Evolutionary conservation across 306 rosid genomes (phyloP).

Genomic region (Argentina anserina): DNA sequence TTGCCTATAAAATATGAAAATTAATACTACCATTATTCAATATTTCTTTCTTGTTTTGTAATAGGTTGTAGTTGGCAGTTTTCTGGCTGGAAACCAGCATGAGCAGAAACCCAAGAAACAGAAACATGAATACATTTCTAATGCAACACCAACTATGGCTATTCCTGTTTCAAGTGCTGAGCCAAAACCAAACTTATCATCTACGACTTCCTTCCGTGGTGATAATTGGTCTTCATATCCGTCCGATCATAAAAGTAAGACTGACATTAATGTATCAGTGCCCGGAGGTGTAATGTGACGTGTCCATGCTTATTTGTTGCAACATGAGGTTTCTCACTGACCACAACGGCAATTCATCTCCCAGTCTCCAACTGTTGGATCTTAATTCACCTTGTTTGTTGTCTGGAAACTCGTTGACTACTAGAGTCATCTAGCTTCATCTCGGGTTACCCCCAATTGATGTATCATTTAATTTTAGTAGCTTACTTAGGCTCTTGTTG

Average conservation of each 20-base stretch:
- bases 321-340: conserved; percentile 31
- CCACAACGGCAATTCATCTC: conserved; percentile 33
- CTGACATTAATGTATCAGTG: conserved; percentile 71
- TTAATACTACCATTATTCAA: conserved; percentile 10
- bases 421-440: conserved; percentile 17
- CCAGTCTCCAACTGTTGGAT: conserved; percentile 28
- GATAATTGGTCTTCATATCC: conserved; percentile 71
- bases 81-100: conserved; percentile 86
- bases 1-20: not conserved
- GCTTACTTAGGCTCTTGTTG: conserved; percentile 34
- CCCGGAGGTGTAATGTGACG: conserved; percentile 42
- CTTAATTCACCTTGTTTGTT: conserved; percentile 30
- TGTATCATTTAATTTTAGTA: conserved; percentile 35
- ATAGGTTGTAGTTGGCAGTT: conserved; percentile 94
- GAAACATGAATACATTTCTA: conserved; percentile 52
- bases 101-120: conserved; percentile 78
- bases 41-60: conserved; percentile 19
- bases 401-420: conserved; percentile 40
- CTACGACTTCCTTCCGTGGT: conserved; percentile 53
- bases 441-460: conserved; percentile 17
- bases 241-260: conserved; percentile 49
- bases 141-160: conserved; percentile 44
- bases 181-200: conserved; percentile 45
- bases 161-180: conserved; percentile 63
- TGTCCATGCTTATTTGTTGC: conserved; percentile 8